Evolutionary conservation across 23 red algal genomes (phyloP).

Genomic region (Gracilaria vermiculophylla): DNA sequence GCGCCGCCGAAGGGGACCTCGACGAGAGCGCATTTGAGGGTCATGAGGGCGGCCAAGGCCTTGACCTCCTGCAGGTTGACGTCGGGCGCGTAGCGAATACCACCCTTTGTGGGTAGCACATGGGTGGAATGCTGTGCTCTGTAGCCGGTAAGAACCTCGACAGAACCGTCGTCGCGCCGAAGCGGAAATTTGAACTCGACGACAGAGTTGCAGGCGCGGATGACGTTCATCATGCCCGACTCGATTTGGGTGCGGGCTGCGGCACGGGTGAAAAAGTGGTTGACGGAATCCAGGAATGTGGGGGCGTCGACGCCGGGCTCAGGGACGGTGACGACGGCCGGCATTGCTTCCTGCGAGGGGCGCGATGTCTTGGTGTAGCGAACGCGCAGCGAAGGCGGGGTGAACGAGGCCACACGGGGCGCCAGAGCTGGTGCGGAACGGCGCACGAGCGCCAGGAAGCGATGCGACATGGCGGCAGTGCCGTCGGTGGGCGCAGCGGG

Average conservation of each 20-base stretch:
- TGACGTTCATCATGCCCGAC: constrained; percentile 73
- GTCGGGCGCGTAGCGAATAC: constrained; percentile 85
- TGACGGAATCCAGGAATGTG: constrained; percentile 87
- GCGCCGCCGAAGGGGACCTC: constrained; percentile 96
- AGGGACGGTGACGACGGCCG: not conserved
- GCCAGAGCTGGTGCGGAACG: not conserved
- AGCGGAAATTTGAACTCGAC: constrained; percentile 88
- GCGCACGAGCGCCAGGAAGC: not conserved
- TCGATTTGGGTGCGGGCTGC: constrained; percentile 58
- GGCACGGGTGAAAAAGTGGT: constrained; percentile 80
- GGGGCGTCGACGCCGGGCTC: not conserved
- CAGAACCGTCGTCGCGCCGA: constrained; percentile 58
- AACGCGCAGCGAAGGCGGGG: not conserved
- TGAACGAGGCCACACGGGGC: not conserved
- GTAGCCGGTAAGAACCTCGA: constrained; percentile 81
- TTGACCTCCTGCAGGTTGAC: constrained; percentile 94
- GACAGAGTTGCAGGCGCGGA: constrained; percentile 72
- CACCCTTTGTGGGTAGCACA: constrained; percentile 90
- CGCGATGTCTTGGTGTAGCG: not conserved
- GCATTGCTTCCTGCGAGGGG: not conserved
- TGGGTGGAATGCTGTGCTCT: constrained; percentile 91
- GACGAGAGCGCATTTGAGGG: constrained; percentile 95
- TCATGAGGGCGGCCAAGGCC: constrained; percentile 92
- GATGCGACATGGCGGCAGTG: not conserved
- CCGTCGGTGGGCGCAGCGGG: not conserved